These are phyloP conservation scores for Ceriops zippeliana DNA, from an alignment of 345 rosid species.

Conservation along the genomic window DNA sequence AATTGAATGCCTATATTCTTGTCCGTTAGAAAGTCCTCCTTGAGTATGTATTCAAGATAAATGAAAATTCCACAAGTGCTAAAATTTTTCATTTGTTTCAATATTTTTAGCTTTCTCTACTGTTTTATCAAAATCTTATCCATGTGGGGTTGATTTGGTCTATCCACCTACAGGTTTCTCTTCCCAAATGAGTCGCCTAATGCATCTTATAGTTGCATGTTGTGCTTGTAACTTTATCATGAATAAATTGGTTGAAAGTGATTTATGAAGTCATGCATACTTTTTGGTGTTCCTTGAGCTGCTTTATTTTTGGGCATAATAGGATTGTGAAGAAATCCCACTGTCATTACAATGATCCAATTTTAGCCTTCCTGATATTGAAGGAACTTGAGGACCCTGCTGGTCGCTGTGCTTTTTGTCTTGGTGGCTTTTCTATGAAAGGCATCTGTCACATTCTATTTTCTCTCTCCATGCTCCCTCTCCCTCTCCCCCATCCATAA, in stretches of 20 bases:
- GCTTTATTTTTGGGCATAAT: not conserved
- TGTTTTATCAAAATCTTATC: constrained; percentile 22
- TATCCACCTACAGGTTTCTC: constrained; percentile 7
- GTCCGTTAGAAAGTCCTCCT: not conserved
- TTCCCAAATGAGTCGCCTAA: constrained; percentile 12
- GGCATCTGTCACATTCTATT: too few relatives aligned
- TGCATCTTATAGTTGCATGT: constrained; percentile 29
- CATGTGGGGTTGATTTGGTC: constrained; percentile 18
- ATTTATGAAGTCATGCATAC: constrained; percentile 12
- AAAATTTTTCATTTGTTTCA: constrained; percentile 17
- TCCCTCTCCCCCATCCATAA: too few relatives aligned
- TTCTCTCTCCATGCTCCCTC: too few relatives aligned
- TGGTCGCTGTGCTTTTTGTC: too few relatives aligned
- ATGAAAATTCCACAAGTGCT: not conserved
- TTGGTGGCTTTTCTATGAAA: too few relatives aligned
- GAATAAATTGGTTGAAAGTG: constrained; percentile 34
- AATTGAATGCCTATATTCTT: not conserved
- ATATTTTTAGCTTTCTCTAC: constrained; percentile 14
- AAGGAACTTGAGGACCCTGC: too few relatives aligned
- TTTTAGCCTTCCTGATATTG: too few relatives aligned
- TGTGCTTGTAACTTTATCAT: constrained; percentile 24
- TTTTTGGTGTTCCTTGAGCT: constrained; percentile 10
- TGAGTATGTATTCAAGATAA: constrained; percentile 1
- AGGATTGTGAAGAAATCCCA: not conserved
- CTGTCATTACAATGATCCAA: too few relatives aligned